A percentile compares a stretch with the other conserved stretches of the same genome.
These are phyloP conservation scores for Tricholoma matsutake DNA, from an alignment of 768 basidiomycete species.

Conservation along the genomic window DNA sequence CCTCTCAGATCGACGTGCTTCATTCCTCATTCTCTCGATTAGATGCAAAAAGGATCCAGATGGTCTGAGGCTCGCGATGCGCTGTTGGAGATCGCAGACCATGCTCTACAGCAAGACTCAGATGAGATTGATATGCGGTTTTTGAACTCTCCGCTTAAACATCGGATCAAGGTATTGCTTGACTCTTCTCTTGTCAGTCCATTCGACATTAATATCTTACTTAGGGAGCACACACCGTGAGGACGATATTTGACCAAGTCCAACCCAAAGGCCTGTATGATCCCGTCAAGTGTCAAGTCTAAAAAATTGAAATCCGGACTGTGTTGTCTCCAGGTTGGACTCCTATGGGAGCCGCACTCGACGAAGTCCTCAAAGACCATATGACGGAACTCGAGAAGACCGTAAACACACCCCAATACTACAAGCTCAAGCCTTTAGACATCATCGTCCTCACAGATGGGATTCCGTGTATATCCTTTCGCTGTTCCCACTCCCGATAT, in stretches of 20 bases:
- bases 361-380: constrained; percentile 19
- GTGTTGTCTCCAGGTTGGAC: constrained; percentile 20
- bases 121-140: constrained; percentile 25
- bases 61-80: constrained; percentile 28
- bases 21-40: background rate
- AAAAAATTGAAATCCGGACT: background rate
- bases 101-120: constrained; percentile 24
- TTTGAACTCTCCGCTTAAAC: constrained; percentile 18
- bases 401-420: constrained; percentile 15
- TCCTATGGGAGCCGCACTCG: constrained; percentile 27
- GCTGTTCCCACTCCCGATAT: background rate
- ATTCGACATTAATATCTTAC: background rate
- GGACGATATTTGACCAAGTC: constrained; percentile 19
- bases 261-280: constrained; percentile 9
- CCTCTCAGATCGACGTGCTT: background rate
- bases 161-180: constrained; percentile 10
- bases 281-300: background rate
- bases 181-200: background rate
- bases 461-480: constrained; percentile 21
- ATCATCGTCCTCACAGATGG: constrained; percentile 35
- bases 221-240: constrained; percentile 19
- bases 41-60: constrained; percentile 19
- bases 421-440: constrained; percentile 25
- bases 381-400: constrained; percentile 20
- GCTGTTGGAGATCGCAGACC: constrained; percentile 26